Evolutionary conservation across 805 yeast genomes (phyloP).

Genomic region (Metschnikowia lunata): DNA sequence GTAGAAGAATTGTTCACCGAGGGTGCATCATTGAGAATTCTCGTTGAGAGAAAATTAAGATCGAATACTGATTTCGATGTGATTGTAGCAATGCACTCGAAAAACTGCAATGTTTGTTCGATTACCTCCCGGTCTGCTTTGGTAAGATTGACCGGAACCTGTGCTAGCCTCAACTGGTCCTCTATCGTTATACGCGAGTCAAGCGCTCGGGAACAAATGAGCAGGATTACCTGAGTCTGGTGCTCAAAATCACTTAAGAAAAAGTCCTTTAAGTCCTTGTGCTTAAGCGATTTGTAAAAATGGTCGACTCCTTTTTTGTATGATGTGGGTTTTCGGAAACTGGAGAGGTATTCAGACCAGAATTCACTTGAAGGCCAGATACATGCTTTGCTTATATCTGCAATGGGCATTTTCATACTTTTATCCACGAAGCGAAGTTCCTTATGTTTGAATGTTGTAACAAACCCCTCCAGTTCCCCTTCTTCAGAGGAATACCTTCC

Average conservation of each 20-base stretch:
- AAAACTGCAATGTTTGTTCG: conserved; percentile 41
- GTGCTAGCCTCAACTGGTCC: conserved; percentile 54
- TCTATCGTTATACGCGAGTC: conserved; percentile 36
- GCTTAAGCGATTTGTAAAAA: conserved; percentile 40
- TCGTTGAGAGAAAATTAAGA: conserved; percentile 31
- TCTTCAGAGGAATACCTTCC: conserved; percentile 58
- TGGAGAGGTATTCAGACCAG: conserved; percentile 62
- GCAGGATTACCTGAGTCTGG: conserved; percentile 37
- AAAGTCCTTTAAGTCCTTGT: conserved; percentile 22
- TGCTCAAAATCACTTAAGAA: conserved; percentile 36
- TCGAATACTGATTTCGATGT: conserved; percentile 55
- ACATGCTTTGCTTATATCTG: conserved; percentile 54
- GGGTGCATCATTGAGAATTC: conserved; percentile 21
- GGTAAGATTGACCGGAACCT: conserved; percentile 52
- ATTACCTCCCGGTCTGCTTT: conserved; percentile 33
- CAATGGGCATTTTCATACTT: conserved; percentile 49
- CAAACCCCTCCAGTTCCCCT: conserved; percentile 42
- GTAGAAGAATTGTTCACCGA: conserved; percentile 17
- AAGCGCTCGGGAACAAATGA: conserved; percentile 37
- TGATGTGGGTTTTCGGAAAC: conserved; percentile 49
- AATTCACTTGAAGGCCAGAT: conserved; percentile 77
- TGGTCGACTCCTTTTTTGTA: conserved; percentile 44
- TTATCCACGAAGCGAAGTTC: conserved; percentile 44
- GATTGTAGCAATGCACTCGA: conserved; percentile 52
- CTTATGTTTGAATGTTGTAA: conserved; percentile 46